Evolutionary conservation across 2,329 filamentous ascomycete species (phyloP), one percentile per base, ranked within the genome.

Genomic region (Exophiala calicioides): DNA sequence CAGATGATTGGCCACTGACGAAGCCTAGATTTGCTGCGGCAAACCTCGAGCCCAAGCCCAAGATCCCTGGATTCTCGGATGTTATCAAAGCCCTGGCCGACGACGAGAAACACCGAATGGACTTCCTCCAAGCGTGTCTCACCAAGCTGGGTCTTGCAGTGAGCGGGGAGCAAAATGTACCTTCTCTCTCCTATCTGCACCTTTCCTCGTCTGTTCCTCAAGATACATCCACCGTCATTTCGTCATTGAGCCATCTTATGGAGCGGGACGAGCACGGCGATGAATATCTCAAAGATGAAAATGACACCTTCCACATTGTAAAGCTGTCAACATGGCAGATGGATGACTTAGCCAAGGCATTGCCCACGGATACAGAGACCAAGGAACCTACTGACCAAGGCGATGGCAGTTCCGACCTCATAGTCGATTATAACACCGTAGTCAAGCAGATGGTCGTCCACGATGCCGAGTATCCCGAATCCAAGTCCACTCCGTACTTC

Each of bases 241-340:
- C 77, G 42, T 77, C 78, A 2, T 82, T 82, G 3, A 53, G 70
- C 75, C 74, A 80, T 50, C 82, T 88, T 30, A 79, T 86, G 50
- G 80, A 90, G 55, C 78, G 79, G 44, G 77, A 72, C 20, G 80
- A 86, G 39, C 78, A 83, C 29, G 80, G 78, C 1, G 76, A 85
- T 47, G 82, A 89, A 56, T 82, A 84, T 60, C 84, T 97, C 62
- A 84, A 82, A 58, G 89, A 82, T 46, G 88, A 90, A 54, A 84
- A 86, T 52, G 91, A 97, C 60, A 85, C 80, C 0, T 97, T 97
- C 63, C 81, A 82, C 44, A 71, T 96, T 24, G 80, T 90, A 58
- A 86, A 82, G 34, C 76, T 81, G 4, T 81, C 80, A 1, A 70
- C 74, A 18, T 84, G 81, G 78, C 77, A 73, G 10, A 68, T 86